Evolutionary conservation across 441 rosid species (phyloP).

Genomic region (Metrosideros polymorpha): DNA sequence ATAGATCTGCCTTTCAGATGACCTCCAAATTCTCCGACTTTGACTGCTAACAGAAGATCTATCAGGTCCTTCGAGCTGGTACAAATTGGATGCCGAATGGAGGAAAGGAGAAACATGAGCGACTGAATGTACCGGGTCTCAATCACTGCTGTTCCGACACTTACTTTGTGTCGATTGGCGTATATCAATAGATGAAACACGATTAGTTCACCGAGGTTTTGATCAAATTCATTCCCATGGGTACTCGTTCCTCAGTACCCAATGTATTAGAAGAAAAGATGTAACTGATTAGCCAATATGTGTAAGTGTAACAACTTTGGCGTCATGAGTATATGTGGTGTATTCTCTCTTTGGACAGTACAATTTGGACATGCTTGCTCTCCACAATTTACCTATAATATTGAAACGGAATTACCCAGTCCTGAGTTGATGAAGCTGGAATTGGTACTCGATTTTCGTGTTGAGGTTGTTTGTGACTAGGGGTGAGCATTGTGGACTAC

Average conservation of each 20-base stretch:
- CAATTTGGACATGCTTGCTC: not conserved
- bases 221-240: not conserved
- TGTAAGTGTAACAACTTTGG: not conserved
- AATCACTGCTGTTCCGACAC: not conserved
- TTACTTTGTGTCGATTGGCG: not conserved
- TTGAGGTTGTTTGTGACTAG: not conserved
- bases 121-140: not conserved
- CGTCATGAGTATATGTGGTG: not conserved
- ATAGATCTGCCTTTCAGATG: not conserved
- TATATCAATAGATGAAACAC: not conserved
- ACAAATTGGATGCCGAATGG: not conserved
- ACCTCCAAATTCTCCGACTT: not conserved
- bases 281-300: not conserved
- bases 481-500: no score
- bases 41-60: not conserved
- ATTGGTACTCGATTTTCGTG: not conserved
- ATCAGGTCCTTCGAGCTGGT: not conserved
- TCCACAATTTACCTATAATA: not conserved
- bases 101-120: not conserved
- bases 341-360: not conserved
- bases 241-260: not conserved
- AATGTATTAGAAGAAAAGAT: not conserved
- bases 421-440: not conserved
- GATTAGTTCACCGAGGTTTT: not conserved
- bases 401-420: not conserved